phyloP scores from a whole-genome alignment of 768 basidiomycete species.

The Sporobolomyces roseus region DNA sequence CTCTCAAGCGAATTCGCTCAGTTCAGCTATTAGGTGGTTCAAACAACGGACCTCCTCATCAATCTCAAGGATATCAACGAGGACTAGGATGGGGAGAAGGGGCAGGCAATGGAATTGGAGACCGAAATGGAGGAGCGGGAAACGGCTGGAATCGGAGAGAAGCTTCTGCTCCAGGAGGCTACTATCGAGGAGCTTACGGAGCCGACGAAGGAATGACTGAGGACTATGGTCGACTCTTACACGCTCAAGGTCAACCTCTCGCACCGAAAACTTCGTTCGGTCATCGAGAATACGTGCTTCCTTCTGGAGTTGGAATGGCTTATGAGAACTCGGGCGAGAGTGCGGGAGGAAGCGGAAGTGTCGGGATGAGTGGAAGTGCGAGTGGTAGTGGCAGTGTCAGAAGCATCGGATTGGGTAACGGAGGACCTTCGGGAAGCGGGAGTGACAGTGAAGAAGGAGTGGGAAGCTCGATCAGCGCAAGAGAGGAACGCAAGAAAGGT shows the following conservation, averaged over 20 bases:
- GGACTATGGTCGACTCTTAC: not conserved
- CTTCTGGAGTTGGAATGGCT: conserved; percentile 5
- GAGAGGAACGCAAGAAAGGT: conserved; percentile 16
- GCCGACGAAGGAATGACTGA: conserved; percentile 7
- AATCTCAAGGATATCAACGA: not conserved
- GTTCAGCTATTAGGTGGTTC: conserved; percentile 73
- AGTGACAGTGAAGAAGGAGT: conserved; percentile 53
- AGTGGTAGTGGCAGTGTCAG: not conserved
- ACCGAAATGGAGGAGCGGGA: not conserved
- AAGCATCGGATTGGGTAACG: not conserved
- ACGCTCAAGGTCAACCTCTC: not conserved
- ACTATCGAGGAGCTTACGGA: not conserved
- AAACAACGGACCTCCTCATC: not conserved
- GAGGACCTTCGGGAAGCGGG: conserved; percentile 56
- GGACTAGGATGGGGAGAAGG: not conserved
- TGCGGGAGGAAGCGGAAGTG: not conserved
- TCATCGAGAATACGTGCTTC: not conserved
- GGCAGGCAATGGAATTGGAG: not conserved
- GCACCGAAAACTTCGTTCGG: not conserved
- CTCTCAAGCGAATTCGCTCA: conserved; percentile 92
- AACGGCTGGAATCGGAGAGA: conserved; percentile 46
- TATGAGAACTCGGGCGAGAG: conserved; percentile 1
- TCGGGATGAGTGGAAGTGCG: conserved; percentile 11
- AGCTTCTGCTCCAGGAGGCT: not conserved
- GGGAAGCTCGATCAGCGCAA: conserved; percentile 6